Evolutionary conservation across 306 rosid genomes (phyloP), one percentile per base, ranked within the genome.

Genomic region (Crotalaria pallida): DNA sequence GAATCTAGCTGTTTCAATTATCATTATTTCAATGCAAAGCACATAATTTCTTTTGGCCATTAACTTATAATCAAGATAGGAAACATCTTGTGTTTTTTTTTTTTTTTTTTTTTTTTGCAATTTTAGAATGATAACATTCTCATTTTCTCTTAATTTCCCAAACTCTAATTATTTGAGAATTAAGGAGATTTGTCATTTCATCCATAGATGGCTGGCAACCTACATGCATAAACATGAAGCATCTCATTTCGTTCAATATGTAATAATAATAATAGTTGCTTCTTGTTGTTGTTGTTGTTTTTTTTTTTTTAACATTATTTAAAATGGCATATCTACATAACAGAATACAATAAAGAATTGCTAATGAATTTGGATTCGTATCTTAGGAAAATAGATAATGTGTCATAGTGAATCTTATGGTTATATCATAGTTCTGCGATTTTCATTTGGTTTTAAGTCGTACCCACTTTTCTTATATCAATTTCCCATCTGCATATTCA

Each of bases 191-290:
- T 65, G 7, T 52, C 3, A 10, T 7, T 65, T 41, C 24, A 12
- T 49, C 72, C 12, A 17, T 26, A 62, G 33, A 51, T 38, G 40
- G 19, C 52, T 18, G 16, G 34, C 33, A 53, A 51, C 38, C 67
- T 34, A 3, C 31, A 22, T 68, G 43, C 22, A 43, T 34, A 47
- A 58, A 23, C 68, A 76, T 69, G 68, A 33, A 66, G 62, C 63
- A 56, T 44, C 45, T 27, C 61, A 44, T 44, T 57, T 19, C 61
- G 34, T 57, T 66, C 21, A 56, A 51, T 63, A 24, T 24, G 31
- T 15, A 41, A 29, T 7, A 18, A 44, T 15, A 41, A 29, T 7
- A 18, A 58, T 7, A 47, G 8, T 3, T 31, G 0, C 18, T 6
- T 6, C 24, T 49, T 6, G 7, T 31, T 31, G 8, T 31, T 29